phyloP scores from a whole-genome alignment of 2,329 filamentous ascomycete genomes.

The Penicillium polonicum region DNA sequence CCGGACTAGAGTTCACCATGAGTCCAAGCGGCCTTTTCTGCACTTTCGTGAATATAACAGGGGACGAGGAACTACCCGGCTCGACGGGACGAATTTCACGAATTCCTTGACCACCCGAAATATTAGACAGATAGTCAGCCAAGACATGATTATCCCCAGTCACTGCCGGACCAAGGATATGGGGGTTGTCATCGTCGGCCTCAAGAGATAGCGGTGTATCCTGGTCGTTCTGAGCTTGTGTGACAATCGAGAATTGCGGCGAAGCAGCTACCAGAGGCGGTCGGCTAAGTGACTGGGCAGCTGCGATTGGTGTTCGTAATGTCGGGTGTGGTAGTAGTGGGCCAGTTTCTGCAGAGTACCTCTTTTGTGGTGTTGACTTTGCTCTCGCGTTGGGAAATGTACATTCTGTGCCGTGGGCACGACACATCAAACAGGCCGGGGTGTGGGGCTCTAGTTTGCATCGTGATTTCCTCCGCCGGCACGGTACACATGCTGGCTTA shows the following conservation, averaged over 20 bases:
- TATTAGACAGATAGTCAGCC: slow-evolving; percentile 50
- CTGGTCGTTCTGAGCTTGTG: not conserved
- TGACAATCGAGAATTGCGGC: not conserved
- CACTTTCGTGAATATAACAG: slow-evolving; percentile 21
- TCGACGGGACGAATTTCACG: slow-evolving; percentile 22
- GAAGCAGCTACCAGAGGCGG: not conserved
- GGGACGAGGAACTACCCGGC: slow-evolving; percentile 19
- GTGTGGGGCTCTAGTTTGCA: slow-evolving; percentile 11
- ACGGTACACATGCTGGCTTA: slow-evolving; percentile 16
- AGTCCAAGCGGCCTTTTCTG: slow-evolving; percentile 14
- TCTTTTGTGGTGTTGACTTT: slow-evolving; percentile 1
- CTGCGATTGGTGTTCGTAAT: not conserved
- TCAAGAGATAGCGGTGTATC: slow-evolving; percentile 8
- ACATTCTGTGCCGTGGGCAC: slow-evolving; percentile 17
- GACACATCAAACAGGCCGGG: slow-evolving; percentile 17
- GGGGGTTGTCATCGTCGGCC: slow-evolving; percentile 16
- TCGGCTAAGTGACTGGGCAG: not conserved
- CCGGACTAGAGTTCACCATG: slow-evolving; percentile 1
- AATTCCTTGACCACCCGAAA: slow-evolving; percentile 20
- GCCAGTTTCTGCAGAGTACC: not conserved
- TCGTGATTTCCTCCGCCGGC: slow-evolving; percentile 17
- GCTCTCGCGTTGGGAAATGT: slow-evolving; percentile 8
- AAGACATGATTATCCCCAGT: slow-evolving; percentile 52
- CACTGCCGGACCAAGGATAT: slow-evolving; percentile 17
- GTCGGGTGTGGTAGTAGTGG: not conserved